Evolutionary conservation across 73 alveolate genomes (phyloP), one percentile per base, ranked within the genome.

Genomic region (Paramecium tetraurelia): DNA sequence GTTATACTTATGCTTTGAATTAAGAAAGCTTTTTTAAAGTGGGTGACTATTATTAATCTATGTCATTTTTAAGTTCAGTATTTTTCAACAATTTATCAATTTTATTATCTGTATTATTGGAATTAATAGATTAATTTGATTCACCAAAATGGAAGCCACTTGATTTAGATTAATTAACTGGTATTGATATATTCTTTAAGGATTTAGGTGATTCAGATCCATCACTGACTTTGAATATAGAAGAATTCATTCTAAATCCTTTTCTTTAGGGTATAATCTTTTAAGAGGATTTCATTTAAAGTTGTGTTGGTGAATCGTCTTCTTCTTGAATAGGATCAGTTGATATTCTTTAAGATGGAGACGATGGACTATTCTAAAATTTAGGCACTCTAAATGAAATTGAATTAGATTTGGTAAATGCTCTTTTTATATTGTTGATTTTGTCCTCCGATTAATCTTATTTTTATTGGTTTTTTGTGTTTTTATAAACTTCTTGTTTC

Each of bases 201-300:
- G 90, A 80, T 48, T 43, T 41, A 20, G 90, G 75, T 31, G 90
- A 80, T 20, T 80, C 90, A 5, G 90, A 80, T 63, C 84, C 84
- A 41, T 80, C 90, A 80, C 75, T 80, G 11, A 80, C 75, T 80
- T 80, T 80, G 22, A 80, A 80, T 1, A 80, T 80, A 24, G 90
- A 80, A 20, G 76, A 41, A 80, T 80, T 80, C 75, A 80, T 44
- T 22, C 44, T 80, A 80, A 80, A 80, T 4, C 75, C 48, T 80
- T 9, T 80, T 80, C 90, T 80, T 43, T 40, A 21, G 1, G 57
- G 7, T 43, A 31, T 31, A 12, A 63, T 63, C 9, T 63, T 63
- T 63, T 63, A 63, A 22, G 41, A 63, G 0, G 84, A 12, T 27
- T 63, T 63, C 48, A 63, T 41, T 29, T 31, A 63, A 27, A 16